These are phyloP conservation scores for Candida stauntonica DNA, from an alignment of 805 yeast species.

Conservation along the genomic window DNA sequence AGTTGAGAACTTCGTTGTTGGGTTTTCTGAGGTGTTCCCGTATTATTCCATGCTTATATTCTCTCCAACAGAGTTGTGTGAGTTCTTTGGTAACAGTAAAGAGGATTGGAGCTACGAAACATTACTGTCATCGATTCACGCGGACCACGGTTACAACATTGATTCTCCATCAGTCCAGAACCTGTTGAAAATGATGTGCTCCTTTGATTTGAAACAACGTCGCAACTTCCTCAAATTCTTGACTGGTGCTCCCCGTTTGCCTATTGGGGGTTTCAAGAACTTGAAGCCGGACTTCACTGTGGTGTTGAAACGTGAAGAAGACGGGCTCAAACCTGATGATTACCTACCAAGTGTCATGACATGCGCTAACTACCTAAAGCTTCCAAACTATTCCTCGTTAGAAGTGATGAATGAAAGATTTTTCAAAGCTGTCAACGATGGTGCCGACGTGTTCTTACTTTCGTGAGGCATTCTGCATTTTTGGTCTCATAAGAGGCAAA, in stretches of 20 bases:
- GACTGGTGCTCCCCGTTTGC: slow-evolving; percentile 90
- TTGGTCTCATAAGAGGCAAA: no score
- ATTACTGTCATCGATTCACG: slow-evolving; percentile 55
- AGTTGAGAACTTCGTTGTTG: slow-evolving; percentile 63
- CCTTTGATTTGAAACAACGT: slow-evolving; percentile 50
- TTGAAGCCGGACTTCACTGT: slow-evolving; percentile 82
- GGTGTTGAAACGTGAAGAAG: slow-evolving; percentile 79
- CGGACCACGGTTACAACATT: slow-evolving; percentile 85
- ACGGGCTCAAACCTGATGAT: slow-evolving; percentile 62
- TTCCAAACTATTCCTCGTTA: slow-evolving; percentile 73
- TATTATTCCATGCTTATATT: slow-evolving; percentile 66
- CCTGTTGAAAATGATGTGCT: slow-evolving; percentile 57
- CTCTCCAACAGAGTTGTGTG: slow-evolving; percentile 66
- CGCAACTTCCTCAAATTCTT: slow-evolving; percentile 78
- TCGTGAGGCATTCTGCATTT: slow-evolving; percentile 34
- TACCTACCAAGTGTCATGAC: slow-evolving; percentile 97
- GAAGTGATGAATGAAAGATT: slow-evolving; percentile 57
- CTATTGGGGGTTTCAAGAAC: slow-evolving; percentile 88
- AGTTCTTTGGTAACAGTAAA: slow-evolving; percentile 67
- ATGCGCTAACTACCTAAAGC: slow-evolving; percentile 88
- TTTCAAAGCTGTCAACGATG: slow-evolving; percentile 74
- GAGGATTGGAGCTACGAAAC: slow-evolving; percentile 85
- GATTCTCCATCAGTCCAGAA: slow-evolving; percentile 61
- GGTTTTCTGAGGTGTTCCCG: slow-evolving; percentile 83
- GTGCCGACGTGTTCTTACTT: slow-evolving; percentile 80